Conservation (phyloP, 176 grass and related monocot genomes). For the Bromus sterilis region DNA sequence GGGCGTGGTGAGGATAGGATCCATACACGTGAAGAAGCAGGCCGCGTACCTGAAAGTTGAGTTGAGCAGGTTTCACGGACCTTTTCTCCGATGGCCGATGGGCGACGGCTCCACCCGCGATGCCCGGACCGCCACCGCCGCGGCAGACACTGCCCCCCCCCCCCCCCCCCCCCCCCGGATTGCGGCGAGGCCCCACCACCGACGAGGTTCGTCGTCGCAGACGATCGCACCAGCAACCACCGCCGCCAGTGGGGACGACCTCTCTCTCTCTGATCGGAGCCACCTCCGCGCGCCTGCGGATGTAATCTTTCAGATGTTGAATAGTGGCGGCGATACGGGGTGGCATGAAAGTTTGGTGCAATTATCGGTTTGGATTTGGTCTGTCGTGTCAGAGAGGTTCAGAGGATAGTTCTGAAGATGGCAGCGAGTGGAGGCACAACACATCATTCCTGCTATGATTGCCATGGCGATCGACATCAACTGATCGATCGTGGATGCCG, state of each 20-base stretch:
- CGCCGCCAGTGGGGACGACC: not conserved
- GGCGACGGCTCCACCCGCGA: not conserved
- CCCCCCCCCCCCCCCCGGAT: too few relatives aligned
- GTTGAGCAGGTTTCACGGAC: not conserved
- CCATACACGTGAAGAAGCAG: constrained; percentile 14
- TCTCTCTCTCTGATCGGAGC: too few relatives aligned
- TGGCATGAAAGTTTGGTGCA: not conserved
- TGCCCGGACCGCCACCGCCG: not conserved
- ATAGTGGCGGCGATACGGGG: not conserved
- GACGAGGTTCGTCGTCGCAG: not conserved
- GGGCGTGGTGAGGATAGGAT: not conserved
- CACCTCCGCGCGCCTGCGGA: too few relatives aligned
- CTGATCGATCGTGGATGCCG: not conserved
- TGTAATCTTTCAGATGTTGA: not conserved
- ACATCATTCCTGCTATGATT: not conserved
- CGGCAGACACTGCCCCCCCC: not conserved
- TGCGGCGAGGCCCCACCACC: not conserved
- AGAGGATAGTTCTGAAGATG: not conserved
- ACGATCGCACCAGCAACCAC: not conserved
- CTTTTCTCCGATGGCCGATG: not conserved
- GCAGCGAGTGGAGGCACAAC: not conserved
- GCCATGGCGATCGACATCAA: not conserved
- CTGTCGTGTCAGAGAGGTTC: constrained; percentile 1
- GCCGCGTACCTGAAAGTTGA: constrained; percentile 2
- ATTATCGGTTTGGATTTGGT: constrained; percentile 1